A percentile compares a stretch with the other conserved stretches of the same genome.
phyloP scores from a whole-genome alignment of 2,329 filamentous ascomycete species.

The Parastagonospora nodorum region DNA sequence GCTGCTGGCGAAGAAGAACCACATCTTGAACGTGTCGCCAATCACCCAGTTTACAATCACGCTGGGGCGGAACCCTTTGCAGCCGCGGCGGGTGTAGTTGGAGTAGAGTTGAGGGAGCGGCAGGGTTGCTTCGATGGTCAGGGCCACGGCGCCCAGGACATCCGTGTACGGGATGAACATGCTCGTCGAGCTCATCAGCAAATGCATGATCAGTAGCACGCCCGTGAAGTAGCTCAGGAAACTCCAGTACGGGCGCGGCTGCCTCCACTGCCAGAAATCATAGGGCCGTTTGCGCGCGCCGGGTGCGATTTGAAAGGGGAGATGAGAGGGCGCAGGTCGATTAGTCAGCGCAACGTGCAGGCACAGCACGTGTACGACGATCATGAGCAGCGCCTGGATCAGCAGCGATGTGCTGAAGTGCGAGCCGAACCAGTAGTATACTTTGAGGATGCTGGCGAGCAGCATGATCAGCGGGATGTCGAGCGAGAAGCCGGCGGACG shows the following conservation, averaged over 20 bases:
- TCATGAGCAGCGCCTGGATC: constrained; percentile 65
- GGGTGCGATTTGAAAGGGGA: constrained; percentile 65
- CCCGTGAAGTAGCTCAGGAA: constrained; percentile 72
- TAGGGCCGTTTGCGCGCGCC: constrained; percentile 63
- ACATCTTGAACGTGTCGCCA: constrained; percentile 84
- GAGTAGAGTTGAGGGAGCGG: constrained; percentile 78
- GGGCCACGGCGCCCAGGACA: constrained; percentile 73
- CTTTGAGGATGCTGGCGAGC: constrained; percentile 65
- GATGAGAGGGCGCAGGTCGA: constrained; percentile 52
- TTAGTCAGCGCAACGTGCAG: constrained; percentile 66
- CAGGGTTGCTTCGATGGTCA: constrained; percentile 79
- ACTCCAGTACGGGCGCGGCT: constrained; percentile 77
- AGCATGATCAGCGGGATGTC: constrained; percentile 72
- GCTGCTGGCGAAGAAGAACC: constrained; percentile 74
- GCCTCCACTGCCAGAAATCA: constrained; percentile 83
- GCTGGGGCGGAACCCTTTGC: constrained; percentile 76
- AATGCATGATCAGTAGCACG: constrained; percentile 65
- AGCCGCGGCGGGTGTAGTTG: constrained; percentile 71
- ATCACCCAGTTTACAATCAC: constrained; percentile 78
- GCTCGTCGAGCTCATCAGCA: constrained; percentile 65
- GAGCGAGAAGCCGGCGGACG: constrained; percentile 67
- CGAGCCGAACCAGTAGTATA: constrained; percentile 70
- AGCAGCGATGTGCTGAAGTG: constrained; percentile 64
- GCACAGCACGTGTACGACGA: constrained; percentile 61
- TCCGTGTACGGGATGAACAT: constrained; percentile 70